A percentile compares a stretch with the other conserved stretches of the same genome.
Evolutionary conservation across 192 early-diverging fungal genomes (phyloP).

Genomic region (Umbelopsis vinacea): DNA sequence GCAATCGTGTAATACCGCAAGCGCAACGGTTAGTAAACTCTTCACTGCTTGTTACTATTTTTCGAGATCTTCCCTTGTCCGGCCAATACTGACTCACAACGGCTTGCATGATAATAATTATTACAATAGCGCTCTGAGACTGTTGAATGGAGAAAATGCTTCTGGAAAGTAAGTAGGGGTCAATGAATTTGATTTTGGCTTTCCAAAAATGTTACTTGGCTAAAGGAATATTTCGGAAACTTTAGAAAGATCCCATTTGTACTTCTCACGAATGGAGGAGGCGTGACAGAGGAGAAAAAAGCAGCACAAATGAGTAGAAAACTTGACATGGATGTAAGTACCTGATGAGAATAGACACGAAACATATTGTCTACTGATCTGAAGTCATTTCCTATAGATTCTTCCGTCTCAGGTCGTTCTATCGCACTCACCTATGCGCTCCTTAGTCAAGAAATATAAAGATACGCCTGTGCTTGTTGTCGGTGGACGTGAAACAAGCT

Average conservation of each 20-base stretch:
- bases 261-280: slow-evolving; percentile 89
- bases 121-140: slow-evolving; percentile 56
- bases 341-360: not conserved
- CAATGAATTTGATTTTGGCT: too few species aligned
- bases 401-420: slow-evolving; percentile 71
- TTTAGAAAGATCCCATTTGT: slow-evolving; percentile 72
- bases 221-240: not conserved
- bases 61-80: not conserved
- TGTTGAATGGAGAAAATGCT: slow-evolving; percentile 65
- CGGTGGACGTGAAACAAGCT: slow-evolving; percentile 64
- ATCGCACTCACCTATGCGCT: slow-evolving; percentile 87
- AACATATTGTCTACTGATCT: not conserved
- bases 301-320: slow-evolving; percentile 65
- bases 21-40: slow-evolving; percentile 45
- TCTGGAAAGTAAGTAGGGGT: slow-evolving; percentile 37
- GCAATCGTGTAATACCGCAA: slow-evolving; percentile 69
- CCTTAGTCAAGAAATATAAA: slow-evolving; percentile 62
- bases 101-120: not conserved
- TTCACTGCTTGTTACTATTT: not conserved
- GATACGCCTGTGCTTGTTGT: slow-evolving; percentile 73
- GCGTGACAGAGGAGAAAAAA: slow-evolving; percentile 74
- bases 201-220: too few species aligned
- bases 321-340: slow-evolving; percentile 53
- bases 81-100: not conserved
- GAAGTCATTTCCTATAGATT: slow-evolving; percentile 40